Evolutionary conservation across 2,329 filamentous ascomycete species (phyloP).

Genomic region (Pochonia chlamydosporia): DNA sequence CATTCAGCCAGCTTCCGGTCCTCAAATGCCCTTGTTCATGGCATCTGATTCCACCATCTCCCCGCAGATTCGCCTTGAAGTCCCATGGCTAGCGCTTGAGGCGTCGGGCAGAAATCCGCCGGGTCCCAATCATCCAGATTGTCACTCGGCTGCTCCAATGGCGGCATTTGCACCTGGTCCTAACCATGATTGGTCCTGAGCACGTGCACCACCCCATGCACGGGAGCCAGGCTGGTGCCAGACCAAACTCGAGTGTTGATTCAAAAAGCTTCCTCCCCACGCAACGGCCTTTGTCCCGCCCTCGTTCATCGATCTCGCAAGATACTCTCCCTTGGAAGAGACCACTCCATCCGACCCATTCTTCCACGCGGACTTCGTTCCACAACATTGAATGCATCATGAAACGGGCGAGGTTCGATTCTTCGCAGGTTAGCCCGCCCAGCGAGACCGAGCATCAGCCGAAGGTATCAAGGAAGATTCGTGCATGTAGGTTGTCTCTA

Average conservation of each 20-base stretch:
- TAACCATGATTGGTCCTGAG: neutral
- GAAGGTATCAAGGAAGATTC: conserved; percentile 26
- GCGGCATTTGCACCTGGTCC: neutral
- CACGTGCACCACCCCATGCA: neutral
- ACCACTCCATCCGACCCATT: conserved; percentile 26
- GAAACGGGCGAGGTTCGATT: conserved; percentile 16
- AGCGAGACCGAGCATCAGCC: conserved; percentile 14
- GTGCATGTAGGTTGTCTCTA: conserved; percentile 20
- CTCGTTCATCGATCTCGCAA: neutral
- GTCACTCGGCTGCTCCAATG: no score
- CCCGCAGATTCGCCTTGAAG: no score
- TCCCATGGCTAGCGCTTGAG: neutral
- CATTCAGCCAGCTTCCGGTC: no score
- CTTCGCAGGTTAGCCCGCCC: conserved; percentile 12
- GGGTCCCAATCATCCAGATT: no score
- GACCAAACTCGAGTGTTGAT: neutral
- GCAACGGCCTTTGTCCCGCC: conserved; percentile 10
- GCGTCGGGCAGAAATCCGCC: neutral
- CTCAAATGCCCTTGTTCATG: no score
- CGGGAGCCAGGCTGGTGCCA: neutral
- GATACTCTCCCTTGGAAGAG: neutral
- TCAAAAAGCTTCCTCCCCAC: neutral
- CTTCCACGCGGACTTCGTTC: conserved; percentile 8
- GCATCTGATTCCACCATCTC: no score
- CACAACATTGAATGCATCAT: conserved; percentile 10